These are phyloP conservation scores for Fusarium austroafricanum DNA, from an alignment of 2,329 filamentous ascomycete species.

Conservation along the genomic window DNA sequence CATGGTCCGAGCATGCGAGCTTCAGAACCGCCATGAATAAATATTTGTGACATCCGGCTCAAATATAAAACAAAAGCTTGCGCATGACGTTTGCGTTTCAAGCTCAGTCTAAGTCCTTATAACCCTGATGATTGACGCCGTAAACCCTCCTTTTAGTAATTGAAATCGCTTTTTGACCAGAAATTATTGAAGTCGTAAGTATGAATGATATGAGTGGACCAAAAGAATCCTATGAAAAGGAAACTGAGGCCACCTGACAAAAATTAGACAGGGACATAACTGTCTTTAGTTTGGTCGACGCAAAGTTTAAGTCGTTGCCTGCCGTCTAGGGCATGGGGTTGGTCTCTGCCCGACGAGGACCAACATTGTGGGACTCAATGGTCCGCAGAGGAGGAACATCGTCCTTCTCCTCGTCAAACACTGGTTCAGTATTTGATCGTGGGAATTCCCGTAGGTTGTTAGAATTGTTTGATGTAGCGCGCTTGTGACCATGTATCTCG, in stretches of 20 bases:
- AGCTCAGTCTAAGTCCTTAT: conserved; percentile 20
- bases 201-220: background rate
- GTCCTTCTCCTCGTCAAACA: conserved; percentile 44
- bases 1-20: background rate
- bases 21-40: background rate
- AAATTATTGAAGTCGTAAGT: conserved; percentile 19
- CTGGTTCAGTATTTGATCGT: conserved; percentile 45
- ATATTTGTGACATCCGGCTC: background rate
- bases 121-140: conserved; percentile 24
- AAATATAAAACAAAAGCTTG: conserved; percentile 18
- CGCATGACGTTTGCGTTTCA: conserved; percentile 6
- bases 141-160: conserved; percentile 1
- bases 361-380: conserved; percentile 40
- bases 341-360: conserved; percentile 46
- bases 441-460: conserved; percentile 39
- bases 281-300: background rate
- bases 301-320: background rate
- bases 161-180: conserved; percentile 20
- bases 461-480: conserved; percentile 48
- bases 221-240: background rate
- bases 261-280: background rate
- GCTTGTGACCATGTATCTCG: conserved; percentile 44
- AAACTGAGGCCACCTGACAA: background rate
- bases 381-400: conserved; percentile 44
- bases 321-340: conserved; percentile 40